phyloP scores from a whole-genome alignment of 306 rosid genomes.

The Alnus rubra region DNA sequence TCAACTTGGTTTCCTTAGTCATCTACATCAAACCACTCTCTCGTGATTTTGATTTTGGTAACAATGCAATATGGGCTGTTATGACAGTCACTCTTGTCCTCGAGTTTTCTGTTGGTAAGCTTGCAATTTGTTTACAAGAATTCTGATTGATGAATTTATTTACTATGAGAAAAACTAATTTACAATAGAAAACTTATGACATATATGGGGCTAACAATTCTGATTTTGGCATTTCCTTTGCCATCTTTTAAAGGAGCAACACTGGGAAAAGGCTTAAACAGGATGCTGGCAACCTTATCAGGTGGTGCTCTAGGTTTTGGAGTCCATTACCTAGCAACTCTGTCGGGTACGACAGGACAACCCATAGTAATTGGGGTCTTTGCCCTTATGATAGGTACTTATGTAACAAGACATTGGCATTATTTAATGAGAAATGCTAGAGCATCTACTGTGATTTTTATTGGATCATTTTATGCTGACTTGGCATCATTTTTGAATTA shows the following conservation, averaged over 20 bases:
- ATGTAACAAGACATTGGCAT: no score
- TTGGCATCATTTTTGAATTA: no score
- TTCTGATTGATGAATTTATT: background rate
- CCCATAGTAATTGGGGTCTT: slow-evolving; percentile 22
- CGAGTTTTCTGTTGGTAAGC: slow-evolving; percentile 33
- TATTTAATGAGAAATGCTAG: no score
- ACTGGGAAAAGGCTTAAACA: slow-evolving; percentile 35
- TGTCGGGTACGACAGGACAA: slow-evolving; percentile 24
- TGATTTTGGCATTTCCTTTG: background rate
- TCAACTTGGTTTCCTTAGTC: slow-evolving; percentile 22
- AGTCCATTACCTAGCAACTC: slow-evolving; percentile 29
- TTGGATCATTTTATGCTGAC: no score
- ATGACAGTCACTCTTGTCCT: slow-evolving; percentile 26
- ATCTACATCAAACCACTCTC: slow-evolving; percentile 27
- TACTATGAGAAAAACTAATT: no score
- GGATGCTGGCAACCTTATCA: slow-evolving; percentile 25
- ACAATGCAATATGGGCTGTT: slow-evolving; percentile 31
- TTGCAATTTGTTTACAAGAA: background rate
- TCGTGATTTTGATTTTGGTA: slow-evolving; percentile 8
- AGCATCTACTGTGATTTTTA: no score
- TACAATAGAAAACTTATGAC: no score
- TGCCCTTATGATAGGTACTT: slow-evolving; percentile 24
- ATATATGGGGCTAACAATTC: background rate
- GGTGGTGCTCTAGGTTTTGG: slow-evolving; percentile 35
- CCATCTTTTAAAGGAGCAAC: slow-evolving; percentile 27